phyloP scores from a whole-genome alignment of 805 yeast genomes.

The Priceomyces fermenticarens region DNA sequence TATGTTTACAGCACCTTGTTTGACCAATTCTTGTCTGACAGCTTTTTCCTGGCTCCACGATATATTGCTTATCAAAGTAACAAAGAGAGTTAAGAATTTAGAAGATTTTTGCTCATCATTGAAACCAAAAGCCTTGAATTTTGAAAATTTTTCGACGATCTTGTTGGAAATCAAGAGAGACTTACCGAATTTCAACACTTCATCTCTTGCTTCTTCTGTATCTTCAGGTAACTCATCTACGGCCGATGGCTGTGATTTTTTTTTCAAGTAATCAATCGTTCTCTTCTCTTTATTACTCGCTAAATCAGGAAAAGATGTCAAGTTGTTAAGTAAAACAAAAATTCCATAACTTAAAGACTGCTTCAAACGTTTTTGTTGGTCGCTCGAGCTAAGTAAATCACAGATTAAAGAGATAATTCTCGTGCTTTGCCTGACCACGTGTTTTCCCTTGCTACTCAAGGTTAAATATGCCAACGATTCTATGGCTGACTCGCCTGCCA shows the following conservation, averaged over 20 bases:
- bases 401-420: slow-evolving; percentile 21
- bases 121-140: slow-evolving; percentile 14
- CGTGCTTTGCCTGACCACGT: slow-evolving; percentile 33
- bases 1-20: slow-evolving; percentile 44
- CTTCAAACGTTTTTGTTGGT: slow-evolving; percentile 2
- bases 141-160: slow-evolving; percentile 15
- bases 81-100: slow-evolving; percentile 17
- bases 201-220: slow-evolving; percentile 18
- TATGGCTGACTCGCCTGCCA: slow-evolving; percentile 18
- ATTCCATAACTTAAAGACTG: slow-evolving; percentile 38
- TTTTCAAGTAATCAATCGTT: slow-evolving; percentile 36
- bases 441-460: slow-evolving; percentile 30
- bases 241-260: slow-evolving; percentile 27
- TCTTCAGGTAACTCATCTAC: slow-evolving; percentile 10
- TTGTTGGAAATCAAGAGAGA: slow-evolving; percentile 22
- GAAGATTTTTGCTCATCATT: slow-evolving; percentile 9
- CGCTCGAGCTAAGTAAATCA: slow-evolving; percentile 4
- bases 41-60: slow-evolving; percentile 22
- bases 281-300: slow-evolving; percentile 23
- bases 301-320: slow-evolving; percentile 30
- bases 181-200: slow-evolving; percentile 30
- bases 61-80: slow-evolving; percentile 34
- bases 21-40: slow-evolving; percentile 35
- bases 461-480: slow-evolving; percentile 54
- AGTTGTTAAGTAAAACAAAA: slow-evolving; percentile 37